Conservation (phyloP, 106 monocot genomes). For the Agapanthus africanus region DNA sequence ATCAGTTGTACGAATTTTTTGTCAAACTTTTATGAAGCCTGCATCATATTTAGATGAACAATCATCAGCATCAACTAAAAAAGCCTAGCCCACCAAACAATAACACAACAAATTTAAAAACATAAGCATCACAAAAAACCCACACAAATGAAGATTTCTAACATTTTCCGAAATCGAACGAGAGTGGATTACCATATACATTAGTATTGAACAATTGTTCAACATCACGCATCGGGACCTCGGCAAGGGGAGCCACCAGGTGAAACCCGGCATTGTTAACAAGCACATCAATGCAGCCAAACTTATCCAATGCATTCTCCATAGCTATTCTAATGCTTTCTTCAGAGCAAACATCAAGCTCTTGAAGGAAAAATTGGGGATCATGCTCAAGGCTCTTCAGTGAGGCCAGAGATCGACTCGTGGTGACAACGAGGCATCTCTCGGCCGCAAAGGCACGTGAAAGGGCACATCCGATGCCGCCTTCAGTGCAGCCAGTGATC, state of each 20-base stretch:
- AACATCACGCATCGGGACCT: slow-evolving; percentile 56
- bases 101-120: slow-evolving; percentile 1
- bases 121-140: not conserved
- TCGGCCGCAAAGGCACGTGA: slow-evolving; percentile 59
- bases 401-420: slow-evolving; percentile 54
- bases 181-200: slow-evolving; percentile 47
- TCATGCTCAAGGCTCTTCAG: slow-evolving; percentile 58
- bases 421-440: slow-evolving; percentile 65
- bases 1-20: no score
- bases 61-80: no score
- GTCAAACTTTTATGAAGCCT: no score
- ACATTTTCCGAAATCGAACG: not conserved
- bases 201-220: slow-evolving; percentile 63
- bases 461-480: slow-evolving; percentile 80
- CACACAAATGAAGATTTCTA: not conserved
- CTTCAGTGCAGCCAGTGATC: slow-evolving; percentile 87
- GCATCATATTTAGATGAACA: no score
- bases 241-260: slow-evolving; percentile 76
- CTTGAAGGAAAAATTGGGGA: slow-evolving; percentile 42
- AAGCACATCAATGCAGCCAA: slow-evolving; percentile 78
- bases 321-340: slow-evolving; percentile 43
- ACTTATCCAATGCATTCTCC: slow-evolving; percentile 32
- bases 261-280: slow-evolving; percentile 91
- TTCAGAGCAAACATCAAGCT: slow-evolving; percentile 67
- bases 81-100: not conserved